Evolutionary conservation across 257 asterid genomes (phyloP).

Genomic region (Gentiana straminea): DNA sequence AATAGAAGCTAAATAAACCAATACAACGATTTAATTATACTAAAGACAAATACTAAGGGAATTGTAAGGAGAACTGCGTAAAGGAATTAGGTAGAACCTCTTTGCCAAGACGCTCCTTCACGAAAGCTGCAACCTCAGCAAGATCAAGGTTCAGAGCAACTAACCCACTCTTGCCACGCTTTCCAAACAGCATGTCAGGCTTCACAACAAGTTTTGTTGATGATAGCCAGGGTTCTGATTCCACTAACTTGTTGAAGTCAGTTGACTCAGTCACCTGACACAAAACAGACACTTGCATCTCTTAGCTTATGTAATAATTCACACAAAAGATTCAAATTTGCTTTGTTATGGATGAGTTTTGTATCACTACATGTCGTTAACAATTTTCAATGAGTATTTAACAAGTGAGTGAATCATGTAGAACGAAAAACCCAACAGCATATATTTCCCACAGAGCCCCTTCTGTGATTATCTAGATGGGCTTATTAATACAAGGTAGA

Average conservation of each 20-base stretch:
- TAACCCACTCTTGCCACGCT: conserved; percentile 93
- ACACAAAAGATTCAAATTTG: too few relatives aligned
- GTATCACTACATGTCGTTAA: too few relatives aligned
- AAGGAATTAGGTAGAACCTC: conserved; percentile 33
- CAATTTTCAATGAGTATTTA: too few relatives aligned
- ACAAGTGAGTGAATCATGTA: too few relatives aligned
- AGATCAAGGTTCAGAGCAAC: conserved; percentile 76
- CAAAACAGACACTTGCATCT: too few relatives aligned
- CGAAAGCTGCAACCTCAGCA: conserved; percentile 83
- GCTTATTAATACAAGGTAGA: neutral
- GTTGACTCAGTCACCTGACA: conserved; percentile 55
- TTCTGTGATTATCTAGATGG: too few relatives aligned
- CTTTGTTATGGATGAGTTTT: too few relatives aligned
- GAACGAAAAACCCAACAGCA: too few relatives aligned
- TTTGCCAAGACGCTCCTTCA: conserved; percentile 74
- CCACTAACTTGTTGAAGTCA: conserved; percentile 65
- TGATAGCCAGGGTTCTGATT: conserved; percentile 81
- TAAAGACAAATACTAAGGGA: neutral
- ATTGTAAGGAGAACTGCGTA: too few relatives aligned
- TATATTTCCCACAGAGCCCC: too few relatives aligned
- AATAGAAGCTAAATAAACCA: conserved; percentile 3
- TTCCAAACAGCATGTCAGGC: conserved; percentile 92
- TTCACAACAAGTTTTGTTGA: conserved; percentile 83
- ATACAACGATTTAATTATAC: too few relatives aligned
- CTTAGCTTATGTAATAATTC: too few relatives aligned